phyloP scores from a whole-genome alignment of 495 filamentous ascomycete genomes.

The Xylaria bambusicola region DNA sequence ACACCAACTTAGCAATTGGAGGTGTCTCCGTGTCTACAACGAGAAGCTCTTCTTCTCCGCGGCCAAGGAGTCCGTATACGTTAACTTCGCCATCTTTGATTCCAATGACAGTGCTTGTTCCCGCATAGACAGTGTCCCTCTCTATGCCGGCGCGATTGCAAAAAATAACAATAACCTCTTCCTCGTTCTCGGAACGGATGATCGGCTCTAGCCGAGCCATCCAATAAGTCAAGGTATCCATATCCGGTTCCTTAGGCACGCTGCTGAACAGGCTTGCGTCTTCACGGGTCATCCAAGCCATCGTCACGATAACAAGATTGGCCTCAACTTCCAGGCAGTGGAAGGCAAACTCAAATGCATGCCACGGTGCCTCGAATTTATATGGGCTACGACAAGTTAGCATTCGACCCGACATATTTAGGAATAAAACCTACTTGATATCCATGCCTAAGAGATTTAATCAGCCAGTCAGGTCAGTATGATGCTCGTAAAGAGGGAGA shows the following conservation, averaged over 20 bases:
- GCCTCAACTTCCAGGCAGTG: slow-evolving; percentile 66
- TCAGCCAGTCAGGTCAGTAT: slow-evolving; percentile 6
- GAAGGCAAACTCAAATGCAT: slow-evolving; percentile 82
- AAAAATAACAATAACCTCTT: slow-evolving; percentile 75
- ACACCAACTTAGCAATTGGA: slow-evolving; percentile 29
- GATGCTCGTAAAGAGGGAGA: slow-evolving; percentile 40
- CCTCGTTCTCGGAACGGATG: slow-evolving; percentile 54
- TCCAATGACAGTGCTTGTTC: slow-evolving; percentile 80
- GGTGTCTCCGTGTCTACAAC: slow-evolving; percentile 58
- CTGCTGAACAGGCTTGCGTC: slow-evolving; percentile 46
- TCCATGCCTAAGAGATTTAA: slow-evolving; percentile 57
- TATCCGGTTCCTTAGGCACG: slow-evolving; percentile 62
- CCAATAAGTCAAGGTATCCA: slow-evolving; percentile 88
- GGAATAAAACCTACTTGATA: slow-evolving; percentile 54
- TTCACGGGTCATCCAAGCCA: slow-evolving; percentile 81
- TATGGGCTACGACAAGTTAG: slow-evolving; percentile 54
- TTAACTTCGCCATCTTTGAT: slow-evolving; percentile 66
- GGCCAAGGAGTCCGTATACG: slow-evolving; percentile 70
- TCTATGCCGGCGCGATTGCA: slow-evolving; percentile 80
- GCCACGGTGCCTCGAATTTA: slow-evolving; percentile 74
- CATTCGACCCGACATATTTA: slow-evolving; percentile 1
- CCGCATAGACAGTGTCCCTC: slow-evolving; percentile 71
- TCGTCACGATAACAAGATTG: slow-evolving; percentile 75
- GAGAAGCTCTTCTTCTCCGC: slow-evolving; percentile 63
- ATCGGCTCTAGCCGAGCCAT: slow-evolving; percentile 78